phyloP scores from a whole-genome alignment of 2,329 filamentous ascomycete species.

The Rhynchosporium graminicola region DNA sequence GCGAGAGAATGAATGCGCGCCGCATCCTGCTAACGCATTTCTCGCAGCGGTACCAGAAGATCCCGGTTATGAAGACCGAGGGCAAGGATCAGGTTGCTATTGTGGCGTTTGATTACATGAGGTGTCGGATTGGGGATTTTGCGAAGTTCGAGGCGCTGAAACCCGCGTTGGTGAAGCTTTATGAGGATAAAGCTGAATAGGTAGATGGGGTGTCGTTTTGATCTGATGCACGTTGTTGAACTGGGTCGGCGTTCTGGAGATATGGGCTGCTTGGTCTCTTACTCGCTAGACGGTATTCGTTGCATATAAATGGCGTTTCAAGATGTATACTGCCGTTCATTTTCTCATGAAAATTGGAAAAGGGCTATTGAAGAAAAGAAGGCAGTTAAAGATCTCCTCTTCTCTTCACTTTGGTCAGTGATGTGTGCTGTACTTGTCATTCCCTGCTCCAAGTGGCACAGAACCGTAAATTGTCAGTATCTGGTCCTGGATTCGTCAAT shows the following conservation, averaged over 20 bases:
- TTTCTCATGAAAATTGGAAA: not conserved
- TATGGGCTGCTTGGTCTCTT: not conserved
- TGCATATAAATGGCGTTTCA: conserved; percentile 13
- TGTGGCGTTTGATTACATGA: conserved; percentile 80
- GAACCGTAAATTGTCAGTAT: too few species aligned
- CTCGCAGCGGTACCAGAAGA: conserved; percentile 76
- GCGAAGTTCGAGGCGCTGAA: conserved; percentile 64
- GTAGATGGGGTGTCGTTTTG: not conserved
- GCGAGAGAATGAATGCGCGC: conserved; percentile 74
- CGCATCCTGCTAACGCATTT: conserved; percentile 90
- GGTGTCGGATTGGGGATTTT: conserved; percentile 70
- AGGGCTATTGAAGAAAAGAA: too few species aligned
- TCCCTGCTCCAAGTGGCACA: too few species aligned
- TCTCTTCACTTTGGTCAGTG: too few species aligned
- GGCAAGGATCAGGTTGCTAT: conserved; percentile 62
- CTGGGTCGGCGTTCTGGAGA: not conserved
- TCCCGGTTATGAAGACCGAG: conserved; percentile 43
- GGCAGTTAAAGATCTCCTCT: too few species aligned
- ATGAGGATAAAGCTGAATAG: conserved; percentile 45
- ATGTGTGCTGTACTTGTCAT: too few species aligned
- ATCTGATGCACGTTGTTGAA: not conserved
- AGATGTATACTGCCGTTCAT: not conserved
- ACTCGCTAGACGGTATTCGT: not conserved
- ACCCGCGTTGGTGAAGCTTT: conserved; percentile 58
- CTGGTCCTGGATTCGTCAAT: too few species aligned